phyloP scores from a whole-genome alignment of 371 early-diverging fungal genomes.

The Mortierella sp. region DNA sequence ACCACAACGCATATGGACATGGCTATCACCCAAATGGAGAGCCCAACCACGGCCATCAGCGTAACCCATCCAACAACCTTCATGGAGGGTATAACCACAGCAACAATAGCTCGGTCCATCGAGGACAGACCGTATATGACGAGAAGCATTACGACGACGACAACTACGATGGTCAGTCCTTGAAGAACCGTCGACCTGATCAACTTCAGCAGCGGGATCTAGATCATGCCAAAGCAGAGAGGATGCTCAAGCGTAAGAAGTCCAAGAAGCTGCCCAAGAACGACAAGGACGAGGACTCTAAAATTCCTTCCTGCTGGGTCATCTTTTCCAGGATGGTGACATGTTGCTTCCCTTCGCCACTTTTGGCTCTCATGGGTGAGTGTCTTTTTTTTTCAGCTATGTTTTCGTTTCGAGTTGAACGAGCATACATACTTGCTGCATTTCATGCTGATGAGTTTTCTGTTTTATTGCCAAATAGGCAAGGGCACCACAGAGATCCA shows the following conservation, averaged over 20 bases:
- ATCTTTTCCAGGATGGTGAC: conserved; percentile 69
- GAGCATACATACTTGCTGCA: neutral
- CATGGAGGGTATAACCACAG: neutral
- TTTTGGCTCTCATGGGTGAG: conserved; percentile 64
- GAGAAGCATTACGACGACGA: neutral
- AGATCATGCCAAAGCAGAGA: conserved; percentile 41
- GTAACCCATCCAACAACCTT: neutral
- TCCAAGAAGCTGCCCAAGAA: conserved; percentile 18
- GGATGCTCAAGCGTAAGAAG: conserved; percentile 55
- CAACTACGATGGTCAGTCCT: conserved; percentile 12
- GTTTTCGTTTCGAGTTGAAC: neutral
- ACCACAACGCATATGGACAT: conserved; percentile 12
- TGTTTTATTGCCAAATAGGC: conserved; percentile 47
- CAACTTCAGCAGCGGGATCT: conserved; percentile 49
- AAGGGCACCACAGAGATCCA: conserved; percentile 69
- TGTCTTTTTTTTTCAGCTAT: neutral
- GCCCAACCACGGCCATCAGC: neutral
- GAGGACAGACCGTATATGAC: neutral
- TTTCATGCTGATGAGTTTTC: neutral
- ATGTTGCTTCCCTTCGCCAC: conserved; percentile 67
- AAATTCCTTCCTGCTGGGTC: conserved; percentile 39
- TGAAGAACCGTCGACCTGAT: conserved; percentile 36
- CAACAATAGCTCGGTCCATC: conserved; percentile 19
- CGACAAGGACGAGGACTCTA: conserved; percentile 19
- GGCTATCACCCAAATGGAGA: conserved; percentile 17